Conservation (phyloP, 2,329 filamentous ascomycete species). For the Grosmannia huntii region DNA sequence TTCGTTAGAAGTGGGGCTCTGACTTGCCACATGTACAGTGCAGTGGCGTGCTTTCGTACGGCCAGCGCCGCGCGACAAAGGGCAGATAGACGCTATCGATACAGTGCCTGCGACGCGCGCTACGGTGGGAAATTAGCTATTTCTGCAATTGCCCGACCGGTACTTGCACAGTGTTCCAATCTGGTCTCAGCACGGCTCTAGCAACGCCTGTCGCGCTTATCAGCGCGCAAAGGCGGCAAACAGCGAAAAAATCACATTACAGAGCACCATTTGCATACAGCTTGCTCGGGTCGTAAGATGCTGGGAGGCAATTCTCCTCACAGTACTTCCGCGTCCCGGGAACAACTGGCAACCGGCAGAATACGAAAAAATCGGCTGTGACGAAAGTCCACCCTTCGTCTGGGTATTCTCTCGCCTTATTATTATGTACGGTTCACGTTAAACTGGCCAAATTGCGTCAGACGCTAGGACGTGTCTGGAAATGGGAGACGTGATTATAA, state of each 20-base stretch:
- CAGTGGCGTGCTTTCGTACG: background rate
- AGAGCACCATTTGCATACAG: too few relatives aligned
- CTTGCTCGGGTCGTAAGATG: background rate
- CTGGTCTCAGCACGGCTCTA: background rate
- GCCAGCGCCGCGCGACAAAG: background rate
- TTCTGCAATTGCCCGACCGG: background rate
- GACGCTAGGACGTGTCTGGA: slow-evolving; percentile 5
- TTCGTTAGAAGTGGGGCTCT: background rate
- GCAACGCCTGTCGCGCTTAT: background rate
- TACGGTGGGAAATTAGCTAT: background rate
- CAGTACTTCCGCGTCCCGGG: background rate
- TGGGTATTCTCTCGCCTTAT: background rate
- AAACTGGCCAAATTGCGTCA: slow-evolving; percentile 9
- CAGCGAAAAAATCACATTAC: background rate
- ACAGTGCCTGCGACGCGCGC: background rate
- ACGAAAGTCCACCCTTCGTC: background rate
- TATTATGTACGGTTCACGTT: background rate
- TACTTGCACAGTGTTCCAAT: background rate
- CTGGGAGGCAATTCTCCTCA: background rate
- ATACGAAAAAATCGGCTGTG: background rate
- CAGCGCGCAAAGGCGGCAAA: background rate
- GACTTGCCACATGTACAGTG: background rate
- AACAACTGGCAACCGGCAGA: background rate
- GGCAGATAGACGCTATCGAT: background rate
- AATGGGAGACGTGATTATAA: background rate